These are phyloP conservation scores for Hansenula sp. DNA, from an alignment of 1,139 yeast genomes.

Conservation along the genomic window DNA sequence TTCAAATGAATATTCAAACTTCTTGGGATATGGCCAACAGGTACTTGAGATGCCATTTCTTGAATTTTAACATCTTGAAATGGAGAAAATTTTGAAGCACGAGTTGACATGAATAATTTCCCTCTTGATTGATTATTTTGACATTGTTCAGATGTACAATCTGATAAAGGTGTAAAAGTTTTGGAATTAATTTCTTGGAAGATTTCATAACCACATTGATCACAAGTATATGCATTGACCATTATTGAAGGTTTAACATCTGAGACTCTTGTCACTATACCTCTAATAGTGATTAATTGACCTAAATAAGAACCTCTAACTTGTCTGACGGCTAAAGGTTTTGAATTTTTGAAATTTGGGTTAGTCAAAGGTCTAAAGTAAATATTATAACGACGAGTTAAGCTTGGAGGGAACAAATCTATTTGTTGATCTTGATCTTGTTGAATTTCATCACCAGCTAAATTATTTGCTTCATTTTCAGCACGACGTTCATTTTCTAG, in stretches of 20 bases:
- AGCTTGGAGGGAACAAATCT: constrained; percentile 73
- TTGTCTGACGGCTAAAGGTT: constrained; percentile 83
- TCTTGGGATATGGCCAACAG: constrained; percentile 97
- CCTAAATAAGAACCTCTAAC: constrained; percentile 85
- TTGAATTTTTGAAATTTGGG: constrained; percentile 26
- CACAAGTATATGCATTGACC: constrained; percentile 96
- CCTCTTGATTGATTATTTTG: constrained; percentile 78
- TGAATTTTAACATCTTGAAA: constrained; percentile 96
- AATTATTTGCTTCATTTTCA: constrained; percentile 34
- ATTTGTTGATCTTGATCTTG: constrained; percentile 26
- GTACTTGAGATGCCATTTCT: constrained; percentile 94
- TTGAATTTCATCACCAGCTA: constrained; percentile 26
- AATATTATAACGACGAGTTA: constrained; percentile 81
- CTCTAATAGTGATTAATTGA: constrained; percentile 82
- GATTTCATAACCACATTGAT: constrained; percentile 93
- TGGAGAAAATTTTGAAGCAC: constrained; percentile 93
- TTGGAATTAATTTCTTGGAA: constrained; percentile 91
- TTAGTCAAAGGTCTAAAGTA: constrained; percentile 77
- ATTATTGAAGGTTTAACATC: constrained; percentile 92
- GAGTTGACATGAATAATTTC: constrained; percentile 84
- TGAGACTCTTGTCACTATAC: constrained; percentile 91
- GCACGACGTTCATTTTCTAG: constrained; percentile 63
- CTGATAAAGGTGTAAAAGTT: constrained; percentile 79
- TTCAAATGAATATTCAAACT: constrained; percentile 78
- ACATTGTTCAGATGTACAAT: constrained; percentile 85